phyloP scores from a whole-genome alignment of 1,284 basidiomycete species.

The Neonothopanus nambi region DNA sequence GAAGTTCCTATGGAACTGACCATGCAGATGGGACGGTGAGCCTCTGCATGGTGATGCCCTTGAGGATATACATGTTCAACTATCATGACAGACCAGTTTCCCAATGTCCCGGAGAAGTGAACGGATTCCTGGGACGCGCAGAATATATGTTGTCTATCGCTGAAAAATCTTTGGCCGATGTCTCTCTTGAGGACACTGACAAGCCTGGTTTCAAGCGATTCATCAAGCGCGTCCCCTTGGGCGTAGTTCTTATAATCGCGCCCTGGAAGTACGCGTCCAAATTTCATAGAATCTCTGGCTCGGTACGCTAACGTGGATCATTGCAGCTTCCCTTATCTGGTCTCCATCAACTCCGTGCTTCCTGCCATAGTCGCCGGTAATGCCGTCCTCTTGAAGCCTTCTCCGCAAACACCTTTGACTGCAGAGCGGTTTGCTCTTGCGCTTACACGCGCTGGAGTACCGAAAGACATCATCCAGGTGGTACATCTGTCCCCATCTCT shows the following conservation, averaged over 20 bases:
- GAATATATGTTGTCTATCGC: slow-evolving; percentile 88
- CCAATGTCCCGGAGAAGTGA: slow-evolving; percentile 78
- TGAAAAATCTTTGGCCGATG: slow-evolving; percentile 71
- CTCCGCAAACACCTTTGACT: slow-evolving; percentile 89
- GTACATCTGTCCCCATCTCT: slow-evolving; percentile 75
- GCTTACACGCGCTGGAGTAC: slow-evolving; percentile 75
- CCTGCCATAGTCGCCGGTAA: slow-evolving; percentile 90
- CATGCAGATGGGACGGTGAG: slow-evolving; percentile 76
- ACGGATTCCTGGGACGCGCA: slow-evolving; percentile 80
- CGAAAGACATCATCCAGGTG: slow-evolving; percentile 75
- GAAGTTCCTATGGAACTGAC: slow-evolving; percentile 78
- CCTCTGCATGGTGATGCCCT: slow-evolving; percentile 8
- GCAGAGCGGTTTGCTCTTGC: slow-evolving; percentile 81
- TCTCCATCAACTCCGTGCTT: slow-evolving; percentile 86
- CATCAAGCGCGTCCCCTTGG: slow-evolving; percentile 83
- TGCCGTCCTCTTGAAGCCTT: slow-evolving; percentile 88
- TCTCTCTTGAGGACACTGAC: slow-evolving; percentile 74
- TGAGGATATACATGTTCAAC: neutral
- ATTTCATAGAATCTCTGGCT: slow-evolving; percentile 6
- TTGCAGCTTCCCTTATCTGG: slow-evolving; percentile 83
- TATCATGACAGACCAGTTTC: slow-evolving; percentile 63
- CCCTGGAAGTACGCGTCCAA: slow-evolving; percentile 80
- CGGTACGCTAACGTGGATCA: neutral
- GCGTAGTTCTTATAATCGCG: slow-evolving; percentile 85
- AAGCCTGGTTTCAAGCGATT: slow-evolving; percentile 80